Base-by-base conservation (phyloP, 495 filamentous ascomycete genomes). In the Xylaria intraflava region DNA sequence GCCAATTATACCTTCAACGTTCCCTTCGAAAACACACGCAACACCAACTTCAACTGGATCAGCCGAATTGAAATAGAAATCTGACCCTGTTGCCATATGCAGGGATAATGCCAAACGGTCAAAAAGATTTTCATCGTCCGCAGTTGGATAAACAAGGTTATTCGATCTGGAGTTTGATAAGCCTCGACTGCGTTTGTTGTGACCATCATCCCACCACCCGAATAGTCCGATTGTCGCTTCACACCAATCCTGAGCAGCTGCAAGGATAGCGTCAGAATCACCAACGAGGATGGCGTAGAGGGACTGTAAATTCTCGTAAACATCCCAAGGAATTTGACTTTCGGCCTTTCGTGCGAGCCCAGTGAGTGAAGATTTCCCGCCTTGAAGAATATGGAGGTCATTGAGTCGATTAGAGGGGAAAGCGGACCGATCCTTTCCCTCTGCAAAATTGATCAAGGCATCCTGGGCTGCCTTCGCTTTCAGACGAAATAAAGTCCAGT, bases 131-230 rank as follows among this genome's bases (percentile, higher is more conserved):
- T 77, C 72, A 26, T 56, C 45, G 17, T 23, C 51, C 47, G 16
- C 29, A 33, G 53, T 29, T 14, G 57, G 51, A 30, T 58, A 60
- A 33, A 42, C 60, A 57, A 60, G 49, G n/a, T 55, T 66, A 38
- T 68, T 56, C 22, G 56, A 67, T 60, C 68, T 68, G 16, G 74
- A 73, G 49, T 64, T 62, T 22, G 72, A 72, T 12, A 75, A 45
- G 26, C 47, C 38, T 26, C 60, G 51, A 53, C 62, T 63, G 5
- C 70, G 68, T 16, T 76, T 72, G 16, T 84, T 77, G 47, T 84
- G 83, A 14, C 87, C 79, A 31, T 90, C 87, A 65, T 90, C 83
- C 89, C 90, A 94, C 90, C 90, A 96, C 0, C 84, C 83, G 9
- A 89, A 85, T 41, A 95, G 68, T 3, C 82, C 85, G 44, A 94